Evolutionary conservation across 139 green algal genomes (phyloP).

Genomic region (Monoraphidium neglectum): DNA sequence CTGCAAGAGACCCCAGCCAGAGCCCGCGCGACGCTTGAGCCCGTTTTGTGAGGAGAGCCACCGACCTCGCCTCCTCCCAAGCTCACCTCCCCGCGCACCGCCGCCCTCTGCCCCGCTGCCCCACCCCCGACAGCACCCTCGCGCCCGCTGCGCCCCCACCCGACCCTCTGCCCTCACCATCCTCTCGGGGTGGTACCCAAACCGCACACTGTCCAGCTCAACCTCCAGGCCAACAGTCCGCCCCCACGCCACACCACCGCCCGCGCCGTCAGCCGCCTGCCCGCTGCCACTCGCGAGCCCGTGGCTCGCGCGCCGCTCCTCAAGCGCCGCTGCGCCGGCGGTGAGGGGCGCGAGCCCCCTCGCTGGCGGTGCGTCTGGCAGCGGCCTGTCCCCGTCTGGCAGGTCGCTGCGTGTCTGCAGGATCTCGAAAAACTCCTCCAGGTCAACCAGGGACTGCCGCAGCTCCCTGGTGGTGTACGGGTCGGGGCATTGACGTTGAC

Average conservation of each 20-base stretch:
- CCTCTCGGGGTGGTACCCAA: conserved; percentile 63
- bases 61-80: no score
- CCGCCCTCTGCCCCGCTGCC: not conserved
- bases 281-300: conserved; percentile 1
- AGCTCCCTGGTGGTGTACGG: no score
- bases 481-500: no score
- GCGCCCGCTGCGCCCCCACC: conserved; percentile 29
- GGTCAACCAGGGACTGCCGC: conserved; percentile 89
- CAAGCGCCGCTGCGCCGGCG: not conserved
- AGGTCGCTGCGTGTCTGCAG: conserved; percentile 67
- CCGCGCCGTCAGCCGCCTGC: not conserved
- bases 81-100: no score
- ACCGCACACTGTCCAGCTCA: conserved; percentile 69
- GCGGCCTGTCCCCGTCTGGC: conserved; percentile 51
- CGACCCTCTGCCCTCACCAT: conserved; percentile 49
- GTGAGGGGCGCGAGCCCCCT: no score
- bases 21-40: no score
- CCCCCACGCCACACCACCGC: no score
- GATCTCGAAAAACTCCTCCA: conserved; percentile 93
- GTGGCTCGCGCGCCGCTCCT: not conserved
- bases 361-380: conserved; percentile 28
- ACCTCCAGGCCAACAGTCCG: conserved; percentile 42
- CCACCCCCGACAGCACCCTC: not conserved
- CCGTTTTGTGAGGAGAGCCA: no score
- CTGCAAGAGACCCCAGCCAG: no score